Conservation (phyloP, 306 rosid genomes). For the Fagus crenata region DNA sequence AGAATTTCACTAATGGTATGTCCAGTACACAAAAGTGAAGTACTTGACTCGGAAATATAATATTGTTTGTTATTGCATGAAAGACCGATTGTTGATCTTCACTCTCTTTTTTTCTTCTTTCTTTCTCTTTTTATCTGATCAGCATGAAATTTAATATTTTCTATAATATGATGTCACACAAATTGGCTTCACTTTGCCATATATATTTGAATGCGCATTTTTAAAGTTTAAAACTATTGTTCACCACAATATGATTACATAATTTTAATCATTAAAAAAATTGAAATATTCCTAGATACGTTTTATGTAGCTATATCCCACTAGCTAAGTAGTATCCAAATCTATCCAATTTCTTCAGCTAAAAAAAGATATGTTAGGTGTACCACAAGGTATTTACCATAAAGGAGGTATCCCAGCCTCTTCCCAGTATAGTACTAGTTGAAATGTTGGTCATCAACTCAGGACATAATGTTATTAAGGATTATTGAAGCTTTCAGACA, state of each 20-base stretch:
- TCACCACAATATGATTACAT: background rate
- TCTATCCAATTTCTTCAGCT: background rate
- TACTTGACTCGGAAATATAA: background rate
- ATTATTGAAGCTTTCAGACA: background rate
- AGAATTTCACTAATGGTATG: background rate
- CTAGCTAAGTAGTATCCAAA: conserved; percentile 1
- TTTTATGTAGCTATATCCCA: conserved; percentile 10
- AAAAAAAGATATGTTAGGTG: background rate
- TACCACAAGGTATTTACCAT: background rate
- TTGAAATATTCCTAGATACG: conserved; percentile 19
- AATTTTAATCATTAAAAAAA: background rate
- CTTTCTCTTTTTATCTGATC: background rate
- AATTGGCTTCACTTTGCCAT: background rate
- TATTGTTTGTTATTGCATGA: background rate
- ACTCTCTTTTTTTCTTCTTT: background rate
- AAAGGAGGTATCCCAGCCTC: conserved; percentile 1
- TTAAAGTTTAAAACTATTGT: background rate
- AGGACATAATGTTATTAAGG: background rate
- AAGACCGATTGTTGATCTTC: background rate
- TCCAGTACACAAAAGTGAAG: background rate
- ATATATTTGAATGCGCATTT: background rate
- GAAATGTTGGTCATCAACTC: background rate
- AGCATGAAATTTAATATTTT: background rate
- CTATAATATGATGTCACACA: background rate
- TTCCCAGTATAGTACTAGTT: conserved; percentile 6